Percentiles rank a stretch among this genome's conserved stretches.
These are phyloP conservation scores for Picochlorum costavermella DNA, from an alignment of 139 green algal species.

Conservation along the genomic window DNA sequence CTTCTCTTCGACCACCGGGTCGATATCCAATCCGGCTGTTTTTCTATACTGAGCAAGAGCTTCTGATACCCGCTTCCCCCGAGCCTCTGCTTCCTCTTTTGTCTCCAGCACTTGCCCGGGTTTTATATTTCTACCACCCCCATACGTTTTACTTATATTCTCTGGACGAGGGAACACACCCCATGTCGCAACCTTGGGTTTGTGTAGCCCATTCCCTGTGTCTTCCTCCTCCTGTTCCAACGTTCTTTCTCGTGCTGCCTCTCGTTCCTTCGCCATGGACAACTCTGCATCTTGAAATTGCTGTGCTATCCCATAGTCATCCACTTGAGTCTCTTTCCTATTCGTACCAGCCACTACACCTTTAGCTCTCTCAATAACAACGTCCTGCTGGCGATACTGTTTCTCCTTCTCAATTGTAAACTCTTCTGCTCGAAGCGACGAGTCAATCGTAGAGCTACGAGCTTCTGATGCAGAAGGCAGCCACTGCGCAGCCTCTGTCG, in stretches of 20 bases:
- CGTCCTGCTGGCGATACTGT: constrained; percentile 10
- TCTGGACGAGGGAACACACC: constrained; percentile 72
- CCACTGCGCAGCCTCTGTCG: constrained; percentile 27
- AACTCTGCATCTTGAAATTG: constrained; percentile 10
- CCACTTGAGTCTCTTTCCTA: neutral
- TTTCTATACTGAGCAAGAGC: constrained; percentile 22
- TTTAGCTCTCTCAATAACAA: constrained; percentile 12
- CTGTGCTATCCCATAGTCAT: constrained; percentile 11
- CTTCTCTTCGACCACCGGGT: constrained; percentile 33
- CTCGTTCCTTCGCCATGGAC: constrained; percentile 10
- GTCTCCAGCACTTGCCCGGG: constrained; percentile 60
- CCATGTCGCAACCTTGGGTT: constrained; percentile 58
- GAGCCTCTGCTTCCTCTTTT: constrained; percentile 30
- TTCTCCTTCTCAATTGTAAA: constrained; percentile 53
- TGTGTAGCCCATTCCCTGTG: constrained; percentile 26
- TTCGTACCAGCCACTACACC: constrained; percentile 6
- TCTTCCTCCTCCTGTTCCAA: constrained; percentile 4
- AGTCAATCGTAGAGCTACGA: constrained; percentile 5
- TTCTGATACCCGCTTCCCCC: constrained; percentile 13
- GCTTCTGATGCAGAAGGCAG: constrained; percentile 22
- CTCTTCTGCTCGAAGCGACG: constrained; percentile 41
- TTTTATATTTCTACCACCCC: constrained; percentile 62
- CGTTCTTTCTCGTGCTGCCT: neutral
- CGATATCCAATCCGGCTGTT: constrained; percentile 42
- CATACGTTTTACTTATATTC: constrained; percentile 74